These are phyloP conservation scores for Phytophthora uliginosa DNA, from an alignment of 352 stramenopile species.

Conservation along the genomic window DNA sequence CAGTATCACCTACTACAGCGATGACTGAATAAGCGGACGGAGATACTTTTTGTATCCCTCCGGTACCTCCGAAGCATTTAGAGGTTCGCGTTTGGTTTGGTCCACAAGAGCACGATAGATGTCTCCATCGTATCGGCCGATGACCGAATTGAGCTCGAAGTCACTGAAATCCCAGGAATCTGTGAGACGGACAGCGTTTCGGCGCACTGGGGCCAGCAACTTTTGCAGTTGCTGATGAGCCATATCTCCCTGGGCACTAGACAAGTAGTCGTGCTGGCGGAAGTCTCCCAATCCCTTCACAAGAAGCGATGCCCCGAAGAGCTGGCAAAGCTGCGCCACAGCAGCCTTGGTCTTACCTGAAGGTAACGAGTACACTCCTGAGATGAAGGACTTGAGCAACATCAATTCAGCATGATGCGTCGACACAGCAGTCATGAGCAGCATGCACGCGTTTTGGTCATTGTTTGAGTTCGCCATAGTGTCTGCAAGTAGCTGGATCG, in stretches of 20 bases:
- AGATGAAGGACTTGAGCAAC: constrained; percentile 53
- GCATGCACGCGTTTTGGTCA: constrained; percentile 53
- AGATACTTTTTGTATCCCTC: constrained; percentile 57
- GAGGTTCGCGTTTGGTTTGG: constrained; percentile 44
- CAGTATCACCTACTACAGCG: constrained; percentile 14
- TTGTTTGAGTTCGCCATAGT: constrained; percentile 47
- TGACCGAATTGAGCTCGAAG: constrained; percentile 71
- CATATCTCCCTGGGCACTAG: constrained; percentile 45
- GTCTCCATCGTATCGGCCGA: constrained; percentile 62
- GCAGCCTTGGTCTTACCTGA: constrained; percentile 44
- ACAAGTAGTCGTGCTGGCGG: constrained; percentile 60
- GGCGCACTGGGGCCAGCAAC: constrained; percentile 47
- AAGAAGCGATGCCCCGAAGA: constrained; percentile 56
- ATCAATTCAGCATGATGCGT: constrained; percentile 59
- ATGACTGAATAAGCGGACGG: constrained; percentile 38
- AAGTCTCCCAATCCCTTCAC: constrained; percentile 54
- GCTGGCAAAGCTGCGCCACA: constrained; percentile 44
- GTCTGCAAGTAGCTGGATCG: constrained; percentile 39
- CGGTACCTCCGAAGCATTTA: constrained; percentile 52
- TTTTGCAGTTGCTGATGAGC: constrained; percentile 43
- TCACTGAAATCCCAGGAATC: constrained; percentile 60
- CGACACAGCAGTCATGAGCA: constrained; percentile 57
- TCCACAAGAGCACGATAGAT: constrained; percentile 64
- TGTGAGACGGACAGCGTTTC: constrained; percentile 53
- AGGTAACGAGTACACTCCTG: constrained; percentile 39